Evolutionary conservation across 2,329 filamentous ascomycete genomes (phyloP).

Genomic region (Xylaria sp.): DNA sequence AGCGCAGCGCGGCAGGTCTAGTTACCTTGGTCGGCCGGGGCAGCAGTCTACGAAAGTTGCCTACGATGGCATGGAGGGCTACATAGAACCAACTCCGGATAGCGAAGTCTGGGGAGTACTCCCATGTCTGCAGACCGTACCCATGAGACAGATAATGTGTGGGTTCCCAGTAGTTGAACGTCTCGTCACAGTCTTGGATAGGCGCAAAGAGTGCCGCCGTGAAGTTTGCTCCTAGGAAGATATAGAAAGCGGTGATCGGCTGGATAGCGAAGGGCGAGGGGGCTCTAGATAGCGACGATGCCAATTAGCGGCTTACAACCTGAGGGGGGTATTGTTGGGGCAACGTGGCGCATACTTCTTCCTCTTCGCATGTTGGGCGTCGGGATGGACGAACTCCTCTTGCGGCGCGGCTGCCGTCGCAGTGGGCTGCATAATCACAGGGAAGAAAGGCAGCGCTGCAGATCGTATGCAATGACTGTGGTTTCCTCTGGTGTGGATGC

Average conservation of each 20-base stretch:
- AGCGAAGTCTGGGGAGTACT: slow-evolving; percentile 94
- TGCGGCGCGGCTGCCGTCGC: slow-evolving; percentile 30
- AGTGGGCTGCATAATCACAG: slow-evolving; percentile 42
- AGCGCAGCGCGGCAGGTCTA: not conserved
- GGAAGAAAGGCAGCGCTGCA: not conserved
- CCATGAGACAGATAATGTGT: slow-evolving; percentile 93
- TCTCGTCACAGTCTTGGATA: slow-evolving; percentile 98
- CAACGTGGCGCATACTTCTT: slow-evolving; percentile 48
- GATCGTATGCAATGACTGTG: not conserved
- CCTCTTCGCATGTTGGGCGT: slow-evolving; percentile 49
- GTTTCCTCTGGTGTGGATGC: not conserved
- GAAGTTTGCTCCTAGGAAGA: slow-evolving; percentile 79
- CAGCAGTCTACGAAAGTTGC: slow-evolving; percentile 72
- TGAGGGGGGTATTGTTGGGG: not conserved
- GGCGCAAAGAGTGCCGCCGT: slow-evolving; percentile 85
- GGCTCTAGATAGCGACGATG: slow-evolving; percentile 48
- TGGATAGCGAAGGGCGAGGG: slow-evolving; percentile 72
- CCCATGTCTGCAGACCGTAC: slow-evolving; percentile 96
- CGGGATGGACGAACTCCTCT: slow-evolving; percentile 46
- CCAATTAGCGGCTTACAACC: slow-evolving; percentile 19
- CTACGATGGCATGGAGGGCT: slow-evolving; percentile 78
- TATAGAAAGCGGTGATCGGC: slow-evolving; percentile 81
- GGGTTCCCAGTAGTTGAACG: slow-evolving; percentile 99
- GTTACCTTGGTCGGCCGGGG: slow-evolving; percentile 69
- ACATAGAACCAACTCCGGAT: slow-evolving; percentile 97